Percentiles rank a stretch among this genome's conserved stretches.
These are phyloP conservation scores for Ceratocystis ficicola DNA, from an alignment of 2,329 filamentous ascomycete species.

Conservation along the genomic window DNA sequence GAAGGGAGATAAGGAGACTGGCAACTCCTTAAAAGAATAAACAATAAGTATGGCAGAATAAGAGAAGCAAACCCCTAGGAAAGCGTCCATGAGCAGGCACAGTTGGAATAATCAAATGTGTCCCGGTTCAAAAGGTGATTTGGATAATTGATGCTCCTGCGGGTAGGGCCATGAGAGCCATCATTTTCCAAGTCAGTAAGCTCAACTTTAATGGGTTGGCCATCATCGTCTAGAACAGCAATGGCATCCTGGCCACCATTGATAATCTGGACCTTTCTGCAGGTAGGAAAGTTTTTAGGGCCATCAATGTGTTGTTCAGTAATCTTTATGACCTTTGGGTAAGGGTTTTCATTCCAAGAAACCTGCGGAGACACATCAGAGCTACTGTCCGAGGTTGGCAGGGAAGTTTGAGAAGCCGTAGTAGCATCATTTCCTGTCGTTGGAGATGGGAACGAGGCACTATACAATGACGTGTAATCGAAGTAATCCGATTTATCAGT, in stretches of 20 bases:
- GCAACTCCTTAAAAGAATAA: constrained; percentile 17
- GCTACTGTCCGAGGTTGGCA: not conserved
- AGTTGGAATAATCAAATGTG: not conserved
- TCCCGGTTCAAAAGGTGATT: not conserved
- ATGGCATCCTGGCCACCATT: constrained; percentile 30
- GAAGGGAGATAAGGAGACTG: constrained; percentile 16
- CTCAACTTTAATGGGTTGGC: constrained; percentile 33
- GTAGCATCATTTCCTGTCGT: constrained; percentile 9
- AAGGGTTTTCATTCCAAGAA: constrained; percentile 26
- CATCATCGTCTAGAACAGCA: constrained; percentile 31
- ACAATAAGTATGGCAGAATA: not conserved
- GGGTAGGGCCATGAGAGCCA: not conserved
- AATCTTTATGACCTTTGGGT: constrained; percentile 44
- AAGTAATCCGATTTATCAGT: not conserved
- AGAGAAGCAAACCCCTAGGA: constrained; percentile 12
- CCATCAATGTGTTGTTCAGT: constrained; percentile 39
- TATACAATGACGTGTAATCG: constrained; percentile 6
- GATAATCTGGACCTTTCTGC: constrained; percentile 37
- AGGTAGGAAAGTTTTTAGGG: constrained; percentile 30
- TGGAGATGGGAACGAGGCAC: constrained; percentile 19
- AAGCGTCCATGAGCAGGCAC: constrained; percentile 19
- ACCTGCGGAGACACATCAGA: not conserved
- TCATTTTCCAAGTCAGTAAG: constrained; percentile 33
- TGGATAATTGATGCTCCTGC: not conserved
- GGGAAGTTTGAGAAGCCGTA: not conserved